These are phyloP conservation scores for Dendrobium nobile DNA, from an alignment of 106 monocot genomes.

Conservation along the genomic window DNA sequence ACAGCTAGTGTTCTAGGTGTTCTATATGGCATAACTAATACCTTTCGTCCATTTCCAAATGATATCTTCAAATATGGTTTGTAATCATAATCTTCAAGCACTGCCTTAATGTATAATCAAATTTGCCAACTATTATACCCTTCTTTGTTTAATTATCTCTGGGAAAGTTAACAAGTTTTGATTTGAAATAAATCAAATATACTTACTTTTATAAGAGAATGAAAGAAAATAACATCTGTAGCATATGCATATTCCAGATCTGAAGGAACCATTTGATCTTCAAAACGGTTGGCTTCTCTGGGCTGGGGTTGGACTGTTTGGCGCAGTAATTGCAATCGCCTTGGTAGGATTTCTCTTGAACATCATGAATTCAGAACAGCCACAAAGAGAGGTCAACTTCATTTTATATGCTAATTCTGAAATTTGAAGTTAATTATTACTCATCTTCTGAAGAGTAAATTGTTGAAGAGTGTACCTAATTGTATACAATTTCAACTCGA, in stretches of 20 bases:
- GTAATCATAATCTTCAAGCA: slow-evolving; percentile 1
- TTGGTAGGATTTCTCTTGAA: slow-evolving; percentile 49
- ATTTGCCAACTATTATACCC: neutral
- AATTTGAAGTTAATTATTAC: neutral
- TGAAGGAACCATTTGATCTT: slow-evolving; percentile 67
- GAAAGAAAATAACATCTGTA: neutral
- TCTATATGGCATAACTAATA: slow-evolving; percentile 71
- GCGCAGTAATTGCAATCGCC: slow-evolving; percentile 47
- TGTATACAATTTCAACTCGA: neutral
- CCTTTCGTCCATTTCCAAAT: slow-evolving; percentile 71
- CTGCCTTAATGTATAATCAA: neutral
- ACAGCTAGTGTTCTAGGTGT: slow-evolving; percentile 75
- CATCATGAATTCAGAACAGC: slow-evolving; percentile 53
- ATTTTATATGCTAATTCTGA: slow-evolving; percentile 1
- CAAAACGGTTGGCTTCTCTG: slow-evolving; percentile 83
- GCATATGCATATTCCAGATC: slow-evolving; percentile 36
- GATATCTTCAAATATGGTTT: slow-evolving; percentile 81
- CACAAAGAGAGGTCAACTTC: slow-evolving; percentile 60
- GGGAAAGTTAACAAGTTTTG: neutral
- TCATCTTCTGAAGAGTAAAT: neutral
- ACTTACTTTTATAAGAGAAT: neutral
- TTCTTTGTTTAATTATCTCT: neutral
- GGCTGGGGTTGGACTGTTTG: slow-evolving; percentile 61
- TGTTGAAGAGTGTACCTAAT: neutral
- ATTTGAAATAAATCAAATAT: neutral